Conservation (phyloP, 2,329 filamentous ascomycete genomes). For the Dactylellina cionopaga region DNA sequence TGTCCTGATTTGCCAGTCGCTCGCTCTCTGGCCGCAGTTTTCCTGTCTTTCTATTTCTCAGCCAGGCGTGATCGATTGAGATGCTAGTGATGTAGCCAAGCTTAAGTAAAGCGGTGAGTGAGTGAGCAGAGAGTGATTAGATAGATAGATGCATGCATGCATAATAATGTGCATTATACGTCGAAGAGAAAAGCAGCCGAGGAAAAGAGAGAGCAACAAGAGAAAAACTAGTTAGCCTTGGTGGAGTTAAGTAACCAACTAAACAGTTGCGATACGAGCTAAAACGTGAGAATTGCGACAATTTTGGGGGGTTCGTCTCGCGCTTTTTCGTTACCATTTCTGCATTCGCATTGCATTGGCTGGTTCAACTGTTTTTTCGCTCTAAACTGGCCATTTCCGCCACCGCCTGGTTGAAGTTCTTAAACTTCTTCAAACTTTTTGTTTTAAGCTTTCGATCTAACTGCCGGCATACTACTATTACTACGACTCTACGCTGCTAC, state of each 20-base stretch:
- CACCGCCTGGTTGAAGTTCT: background rate
- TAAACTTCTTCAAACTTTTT: constrained; percentile 13
- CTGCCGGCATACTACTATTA: no score
- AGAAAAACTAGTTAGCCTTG: background rate
- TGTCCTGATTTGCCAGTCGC: constrained; percentile 27
- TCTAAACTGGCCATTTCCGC: constrained; percentile 21
- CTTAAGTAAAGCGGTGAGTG: background rate
- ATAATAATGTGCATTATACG: constrained; percentile 12
- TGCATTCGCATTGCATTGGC: no score
- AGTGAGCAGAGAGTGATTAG: background rate
- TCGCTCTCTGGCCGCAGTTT: background rate
- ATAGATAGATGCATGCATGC: background rate
- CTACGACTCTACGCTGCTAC: background rate
- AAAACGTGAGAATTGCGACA: constrained; percentile 40
- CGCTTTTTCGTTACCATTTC: no score
- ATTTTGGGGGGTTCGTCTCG: constrained; percentile 28
- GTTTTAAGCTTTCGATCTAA: no score
- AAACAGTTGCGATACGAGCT: no score
- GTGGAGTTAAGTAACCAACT: no score
- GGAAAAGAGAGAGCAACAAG: background rate
- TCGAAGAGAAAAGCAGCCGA: background rate
- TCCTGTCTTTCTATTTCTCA: background rate
- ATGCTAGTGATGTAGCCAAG: background rate
- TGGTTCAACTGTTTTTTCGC: background rate
- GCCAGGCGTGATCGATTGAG: background rate